A percentile compares a stretch with the other conserved stretches of the same genome.
These are phyloP conservation scores for Solanum raphanifolium DNA, from an alignment of 257 asterid genomes.

Conservation along the genomic window DNA sequence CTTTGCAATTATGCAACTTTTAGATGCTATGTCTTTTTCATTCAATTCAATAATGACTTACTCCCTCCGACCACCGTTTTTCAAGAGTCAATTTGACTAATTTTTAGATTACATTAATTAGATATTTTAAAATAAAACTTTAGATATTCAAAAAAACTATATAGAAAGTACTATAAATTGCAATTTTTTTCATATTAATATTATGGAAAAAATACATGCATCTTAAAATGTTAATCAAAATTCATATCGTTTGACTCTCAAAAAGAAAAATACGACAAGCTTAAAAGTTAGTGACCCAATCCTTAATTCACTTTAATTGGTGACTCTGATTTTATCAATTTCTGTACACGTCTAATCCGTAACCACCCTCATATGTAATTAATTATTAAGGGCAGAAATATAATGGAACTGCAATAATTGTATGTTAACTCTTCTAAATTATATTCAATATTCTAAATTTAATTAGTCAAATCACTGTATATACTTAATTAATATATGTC, in stretches of 20 bases:
- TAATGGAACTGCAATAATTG: not conserved
- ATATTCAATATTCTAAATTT: not conserved
- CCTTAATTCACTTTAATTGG: not conserved
- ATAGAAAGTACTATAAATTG: no score
- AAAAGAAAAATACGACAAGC: rapidly evolving
- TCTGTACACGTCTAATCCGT: not conserved
- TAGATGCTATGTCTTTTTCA: not conserved
- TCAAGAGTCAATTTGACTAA: no score
- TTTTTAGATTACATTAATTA: no score
- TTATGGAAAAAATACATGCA: no score
- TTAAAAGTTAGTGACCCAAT: not conserved
- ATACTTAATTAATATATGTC: not conserved
- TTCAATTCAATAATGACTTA: not conserved
- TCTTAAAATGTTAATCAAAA: no score
- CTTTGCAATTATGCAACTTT: not conserved
- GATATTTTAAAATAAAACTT: no score
- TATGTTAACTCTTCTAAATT: not conserved
- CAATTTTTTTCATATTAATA: no score
- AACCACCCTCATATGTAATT: not conserved
- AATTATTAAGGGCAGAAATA: not conserved
- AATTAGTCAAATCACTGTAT: not conserved
- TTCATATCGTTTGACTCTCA: no score
- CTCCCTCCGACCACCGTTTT: not conserved
- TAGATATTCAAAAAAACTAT: no score
- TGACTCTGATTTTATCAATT: not conserved